Evolutionary conservation across 208 protist genomes (phyloP), one percentile per base, ranked within the genome.

Genomic region (Naegleria lovaniensis): DNA sequence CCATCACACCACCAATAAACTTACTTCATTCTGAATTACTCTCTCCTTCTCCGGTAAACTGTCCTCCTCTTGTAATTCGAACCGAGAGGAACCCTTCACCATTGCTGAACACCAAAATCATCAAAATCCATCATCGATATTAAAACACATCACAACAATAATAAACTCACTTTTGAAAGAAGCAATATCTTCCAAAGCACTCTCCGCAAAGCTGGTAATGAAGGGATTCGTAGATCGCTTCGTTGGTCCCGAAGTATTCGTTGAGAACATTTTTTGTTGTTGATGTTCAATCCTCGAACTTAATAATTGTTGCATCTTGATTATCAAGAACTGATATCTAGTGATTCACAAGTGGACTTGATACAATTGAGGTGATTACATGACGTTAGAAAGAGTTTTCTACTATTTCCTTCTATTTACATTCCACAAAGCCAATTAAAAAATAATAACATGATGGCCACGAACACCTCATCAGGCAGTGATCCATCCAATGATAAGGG

Each of bases 51-150:
- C 83, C 16, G 83, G 13, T 11, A 85, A 29, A 43, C 0, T 43
- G 48, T 48, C 83, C 29, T 48, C 40, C 41, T 85, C 83, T 85
- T 40, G 33, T 25, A 85, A 38, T 85, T 85, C 83, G 48, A 85
- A 85, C 16, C 83, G 29, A 43, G 83, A 51, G 11, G 40, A 39
- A 29, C 83, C 83, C 15, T 85, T 85, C 48, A 85, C 83, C 40
- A 85, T 48, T 43, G 83, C 29, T 85, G 13, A 43, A 48, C 19
- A 36, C 25, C 11, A 29, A 29, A 4, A 67, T 22, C 19, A 22
- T 67, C 19, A 67, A 67, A 29, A 22, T 29, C 22, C 11, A 67
- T 67, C 11, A 67, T 29, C 55, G 19, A 67, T 29, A 67, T 29
- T 67, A 67, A 29, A 22, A 67, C 3, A 19, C 1, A 67, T 29